These are phyloP conservation scores for Zygosaccharomyces pseudobailii DNA, from an alignment of 1,139 yeast species.

Conservation along the genomic window DNA sequence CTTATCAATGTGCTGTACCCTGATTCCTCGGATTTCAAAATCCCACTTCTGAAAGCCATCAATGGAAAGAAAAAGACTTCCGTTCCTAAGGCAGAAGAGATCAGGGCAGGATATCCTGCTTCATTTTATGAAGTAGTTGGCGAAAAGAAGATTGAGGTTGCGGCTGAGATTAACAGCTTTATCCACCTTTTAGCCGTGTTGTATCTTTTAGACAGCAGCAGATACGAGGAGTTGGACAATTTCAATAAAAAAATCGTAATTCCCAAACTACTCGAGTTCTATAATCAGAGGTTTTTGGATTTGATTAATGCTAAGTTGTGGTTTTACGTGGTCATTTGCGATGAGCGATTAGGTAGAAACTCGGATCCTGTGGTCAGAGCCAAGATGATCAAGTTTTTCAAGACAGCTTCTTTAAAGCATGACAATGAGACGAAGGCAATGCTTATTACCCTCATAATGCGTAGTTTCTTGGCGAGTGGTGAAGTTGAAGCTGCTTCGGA, in stretches of 20 bases:
- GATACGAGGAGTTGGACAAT: conserved; percentile 45
- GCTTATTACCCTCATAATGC: conserved; percentile 72
- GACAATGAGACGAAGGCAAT: conserved; percentile 90
- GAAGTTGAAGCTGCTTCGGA: conserved; percentile 86
- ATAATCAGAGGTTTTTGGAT: conserved; percentile 81
- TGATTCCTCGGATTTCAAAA: conserved; percentile 43
- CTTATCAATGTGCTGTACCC: conserved; percentile 51
- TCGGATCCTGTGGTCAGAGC: conserved; percentile 58
- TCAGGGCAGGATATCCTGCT: conserved; percentile 32
- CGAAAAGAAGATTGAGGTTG: conserved; percentile 36
- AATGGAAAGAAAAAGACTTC: conserved; percentile 36
- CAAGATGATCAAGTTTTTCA: conserved; percentile 63
- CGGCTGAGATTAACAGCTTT: conserved; percentile 80
- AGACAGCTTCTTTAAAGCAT: conserved; percentile 88
- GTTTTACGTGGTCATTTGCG: conserved; percentile 83
- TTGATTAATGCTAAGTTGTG: conserved; percentile 85
- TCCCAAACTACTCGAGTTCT: conserved; percentile 52
- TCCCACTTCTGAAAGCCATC: conserved; percentile 41
- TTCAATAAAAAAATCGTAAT: conserved; percentile 47
- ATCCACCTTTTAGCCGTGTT: conserved; percentile 75
- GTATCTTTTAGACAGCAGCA: conserved; percentile 60
- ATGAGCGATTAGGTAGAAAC: conserved; percentile 51
- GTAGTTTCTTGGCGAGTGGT: conserved; percentile 73
- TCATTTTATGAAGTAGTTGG: conserved; percentile 29
- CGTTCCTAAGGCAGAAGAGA: conserved; percentile 30